Evolutionary conservation across 768 basidiomycete species (phyloP).

Genomic region (Boletus rex-veris): DNA sequence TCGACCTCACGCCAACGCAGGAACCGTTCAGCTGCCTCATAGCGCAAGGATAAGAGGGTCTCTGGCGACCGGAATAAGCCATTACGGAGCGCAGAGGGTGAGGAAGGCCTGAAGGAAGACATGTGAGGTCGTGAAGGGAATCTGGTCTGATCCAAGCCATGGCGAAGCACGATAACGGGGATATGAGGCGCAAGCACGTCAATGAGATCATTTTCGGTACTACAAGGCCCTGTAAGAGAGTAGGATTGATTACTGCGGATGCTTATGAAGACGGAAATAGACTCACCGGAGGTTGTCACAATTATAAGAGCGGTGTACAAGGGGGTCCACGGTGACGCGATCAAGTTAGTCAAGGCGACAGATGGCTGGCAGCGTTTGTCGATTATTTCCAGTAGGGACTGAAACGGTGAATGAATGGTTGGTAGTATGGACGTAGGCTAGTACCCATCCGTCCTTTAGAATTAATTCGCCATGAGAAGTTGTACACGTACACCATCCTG

Average conservation of each 20-base stretch:
- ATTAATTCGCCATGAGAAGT: not conserved
- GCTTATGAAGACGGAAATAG: slow-evolving; percentile 1
- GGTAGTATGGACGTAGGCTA: slow-evolving; percentile 37
- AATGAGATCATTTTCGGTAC: slow-evolving; percentile 44
- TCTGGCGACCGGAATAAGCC: slow-evolving; percentile 67
- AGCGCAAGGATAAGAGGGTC: slow-evolving; percentile 51
- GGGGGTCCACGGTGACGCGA: slow-evolving; percentile 56
- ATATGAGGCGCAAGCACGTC: slow-evolving; percentile 49
- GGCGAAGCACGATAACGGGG: slow-evolving; percentile 54
- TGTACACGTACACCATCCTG: slow-evolving; percentile 43
- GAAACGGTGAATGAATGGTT: slow-evolving; percentile 56
- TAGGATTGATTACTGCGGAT: slow-evolving; percentile 2
- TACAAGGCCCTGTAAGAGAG: slow-evolving; percentile 23
- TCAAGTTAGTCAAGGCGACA: slow-evolving; percentile 45
- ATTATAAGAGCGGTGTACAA: slow-evolving; percentile 60
- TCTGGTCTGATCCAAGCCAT: slow-evolving; percentile 32
- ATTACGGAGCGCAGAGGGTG: slow-evolving; percentile 48
- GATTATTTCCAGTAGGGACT: slow-evolving; percentile 48
- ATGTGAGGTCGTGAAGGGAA: slow-evolving; percentile 35
- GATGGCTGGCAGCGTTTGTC: slow-evolving; percentile 53
- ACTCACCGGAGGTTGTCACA: slow-evolving; percentile 46
- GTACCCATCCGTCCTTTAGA: slow-evolving; percentile 6
- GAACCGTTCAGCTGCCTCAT: slow-evolving; percentile 67
- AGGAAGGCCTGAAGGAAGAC: slow-evolving; percentile 55
- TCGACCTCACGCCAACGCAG: slow-evolving; percentile 72